These are phyloP conservation scores for Aquilaria agallochum DNA, from an alignment of 441 rosid species.

Conservation along the genomic window DNA sequence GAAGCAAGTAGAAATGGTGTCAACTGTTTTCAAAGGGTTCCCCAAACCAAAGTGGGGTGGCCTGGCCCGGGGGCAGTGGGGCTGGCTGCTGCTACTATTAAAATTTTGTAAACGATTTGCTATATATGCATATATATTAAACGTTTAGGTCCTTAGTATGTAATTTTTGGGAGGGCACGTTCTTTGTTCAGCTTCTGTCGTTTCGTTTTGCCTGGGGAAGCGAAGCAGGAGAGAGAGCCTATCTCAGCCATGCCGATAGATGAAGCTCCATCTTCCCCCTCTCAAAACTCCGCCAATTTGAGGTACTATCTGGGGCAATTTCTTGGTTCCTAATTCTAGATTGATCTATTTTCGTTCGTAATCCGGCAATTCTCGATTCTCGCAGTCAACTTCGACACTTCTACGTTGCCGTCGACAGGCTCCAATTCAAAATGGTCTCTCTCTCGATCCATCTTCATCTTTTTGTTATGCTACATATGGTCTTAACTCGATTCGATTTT, in stretches of 20 bases:
- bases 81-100: too few species aligned
- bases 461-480: not conserved
- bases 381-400: constrained; percentile 64
- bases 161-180: too few species aligned
- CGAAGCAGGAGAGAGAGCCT: not conserved
- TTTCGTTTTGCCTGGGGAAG: too few species aligned
- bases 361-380: constrained; percentile 3
- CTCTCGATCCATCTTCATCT: not conserved
- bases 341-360: not conserved
- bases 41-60: too few species aligned
- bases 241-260: constrained; percentile 33
- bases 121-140: too few species aligned
- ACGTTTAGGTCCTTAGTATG: too few species aligned
- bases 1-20: too few species aligned
- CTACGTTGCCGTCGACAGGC: constrained; percentile 82
- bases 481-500: not conserved
- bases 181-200: too few species aligned
- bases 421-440: constrained; percentile 72
- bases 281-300: constrained; percentile 37
- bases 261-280: constrained; percentile 46
- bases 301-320: constrained; percentile 22
- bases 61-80: too few species aligned
- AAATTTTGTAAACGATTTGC: too few species aligned
- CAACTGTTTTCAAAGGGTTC: too few species aligned
- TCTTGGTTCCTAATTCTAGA: not conserved